phyloP scores from a whole-genome alignment of 257 asterid genomes.

The Solanum ahanhuiri region DNA sequence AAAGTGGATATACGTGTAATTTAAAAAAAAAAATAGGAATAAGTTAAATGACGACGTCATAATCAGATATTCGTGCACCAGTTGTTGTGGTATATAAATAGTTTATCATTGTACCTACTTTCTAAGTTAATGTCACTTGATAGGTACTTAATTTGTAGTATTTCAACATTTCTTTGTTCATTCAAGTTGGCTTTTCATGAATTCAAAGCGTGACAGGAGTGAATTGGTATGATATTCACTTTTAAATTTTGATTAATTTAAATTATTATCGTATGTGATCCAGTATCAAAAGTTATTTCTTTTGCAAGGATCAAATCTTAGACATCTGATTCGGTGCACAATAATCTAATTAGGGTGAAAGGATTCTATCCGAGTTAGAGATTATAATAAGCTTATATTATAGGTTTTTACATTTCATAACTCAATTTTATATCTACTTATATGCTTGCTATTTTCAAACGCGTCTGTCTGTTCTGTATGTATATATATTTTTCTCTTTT shows the following conservation, averaged over 20 bases:
- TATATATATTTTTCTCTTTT: too few species aligned
- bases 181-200: not conserved
- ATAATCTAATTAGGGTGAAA: too few species aligned
- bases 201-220: not conserved
- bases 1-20: not conserved
- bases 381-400: not conserved
- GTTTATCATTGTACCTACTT: not conserved
- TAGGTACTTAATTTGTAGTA: not conserved
- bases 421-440: not conserved
- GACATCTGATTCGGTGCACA: not conserved
- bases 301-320: too few species aligned
- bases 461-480: not conserved
- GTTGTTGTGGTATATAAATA: not conserved
- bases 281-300: too few species aligned
- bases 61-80: not conserved
- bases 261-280: not conserved
- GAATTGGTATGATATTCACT: not conserved
- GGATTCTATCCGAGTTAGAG: too few species aligned
- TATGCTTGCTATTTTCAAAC: not conserved
- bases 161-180: not conserved
- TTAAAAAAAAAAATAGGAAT: accelerated
- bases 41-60: not conserved
- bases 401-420: not conserved
- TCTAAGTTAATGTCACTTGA: not conserved
- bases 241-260: not conserved